These are phyloP conservation scores for Yamadazyma laniorum DNA, from an alignment of 805 yeast species.

Conservation along the genomic window DNA sequence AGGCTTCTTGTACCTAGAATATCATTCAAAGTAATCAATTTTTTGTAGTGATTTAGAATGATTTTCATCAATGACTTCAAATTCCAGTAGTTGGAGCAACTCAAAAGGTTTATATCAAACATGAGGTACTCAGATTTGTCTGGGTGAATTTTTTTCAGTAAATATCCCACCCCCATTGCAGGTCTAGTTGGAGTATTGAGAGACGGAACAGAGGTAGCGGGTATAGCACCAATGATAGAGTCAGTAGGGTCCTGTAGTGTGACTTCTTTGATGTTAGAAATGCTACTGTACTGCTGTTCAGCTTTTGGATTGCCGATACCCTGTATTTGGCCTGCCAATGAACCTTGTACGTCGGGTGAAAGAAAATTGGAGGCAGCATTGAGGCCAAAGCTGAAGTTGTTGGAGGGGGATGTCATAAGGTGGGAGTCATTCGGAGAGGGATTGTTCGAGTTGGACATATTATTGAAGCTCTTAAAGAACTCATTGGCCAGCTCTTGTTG, in stretches of 20 bases:
- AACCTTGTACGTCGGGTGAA: slow-evolving; percentile 21
- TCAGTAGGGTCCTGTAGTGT: slow-evolving; percentile 48
- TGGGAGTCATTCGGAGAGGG: slow-evolving; percentile 25
- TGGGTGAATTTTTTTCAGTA: slow-evolving; percentile 41
- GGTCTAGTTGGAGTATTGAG: slow-evolving; percentile 68
- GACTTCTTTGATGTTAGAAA: slow-evolving; percentile 15
- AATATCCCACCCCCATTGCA: slow-evolving; percentile 69
- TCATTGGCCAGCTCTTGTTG: slow-evolving; percentile 13
- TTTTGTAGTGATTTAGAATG: slow-evolving; percentile 59
- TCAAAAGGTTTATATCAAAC: slow-evolving; percentile 65
- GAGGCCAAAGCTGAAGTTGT: slow-evolving; percentile 25
- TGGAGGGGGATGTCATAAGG: slow-evolving; percentile 30
- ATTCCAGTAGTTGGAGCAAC: slow-evolving; percentile 69
- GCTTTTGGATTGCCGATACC: not conserved
- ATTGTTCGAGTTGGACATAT: slow-evolving; percentile 17
- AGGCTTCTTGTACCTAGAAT: slow-evolving; percentile 31
- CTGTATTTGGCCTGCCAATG: slow-evolving; percentile 1
- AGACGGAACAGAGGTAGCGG: slow-evolving; percentile 61
- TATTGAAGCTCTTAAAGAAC: slow-evolving; percentile 19
- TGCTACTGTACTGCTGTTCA: not conserved
- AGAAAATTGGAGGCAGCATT: slow-evolving; percentile 32
- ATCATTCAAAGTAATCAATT: slow-evolving; percentile 46
- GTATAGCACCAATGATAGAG: slow-evolving; percentile 55
- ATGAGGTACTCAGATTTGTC: slow-evolving; percentile 25
- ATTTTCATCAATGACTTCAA: slow-evolving; percentile 53